Evolutionary conservation across 2,329 filamentous ascomycete genomes (phyloP), one percentile per base, ranked within the genome.

Genomic region (Cryphonectria nitschkei): DNA sequence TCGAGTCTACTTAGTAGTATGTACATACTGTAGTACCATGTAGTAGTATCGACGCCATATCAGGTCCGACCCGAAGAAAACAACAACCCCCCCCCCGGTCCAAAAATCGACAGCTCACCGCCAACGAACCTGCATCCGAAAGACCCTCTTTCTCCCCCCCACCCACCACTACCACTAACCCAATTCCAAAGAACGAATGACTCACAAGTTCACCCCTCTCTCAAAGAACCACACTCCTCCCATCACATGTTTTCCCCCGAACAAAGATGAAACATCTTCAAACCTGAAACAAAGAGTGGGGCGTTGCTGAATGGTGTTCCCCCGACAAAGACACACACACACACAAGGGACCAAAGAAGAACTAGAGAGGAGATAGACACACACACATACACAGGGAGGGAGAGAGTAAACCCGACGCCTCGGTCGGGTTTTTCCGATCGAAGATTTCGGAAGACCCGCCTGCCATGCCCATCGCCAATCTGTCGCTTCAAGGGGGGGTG

Each of bases 231-330:
- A 54, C 8, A 32, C 63, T 37, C 32, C 63, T 37, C 32, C 63
- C 63, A 54, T 26, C 50, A 54, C 26, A 32, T 58, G 50, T 39
- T 11, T n/a, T n/a, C 22, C 32, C 39, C 19, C 39, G 65, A 67
- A 22, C 54, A 7, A 26, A 8, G 41, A 43, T 67, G 65, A 67
- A 67, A 67, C 65, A 60, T 22, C 16, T 54, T 54, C 56, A 39
- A 61, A 67, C 65, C 52, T 43, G 52, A 67, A 67, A 67, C 50
- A 67, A 67, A 58, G 37, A 37, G 50, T 56, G 65, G 65, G 46
- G 46, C 9, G 5, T 8, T n/a, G 46, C 26, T 26, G 26, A 26
- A n/a, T 50, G 19, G 46, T 50, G 19, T n/a, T 39, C 37, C 37
- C 37, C 37, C 16, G 19, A n/a, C 13, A 16, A 46, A 16, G 26